These are phyloP conservation scores for Huntiella moniliformis DNA, from an alignment of 2,329 filamentous ascomycete genomes.

Conservation along the genomic window DNA sequence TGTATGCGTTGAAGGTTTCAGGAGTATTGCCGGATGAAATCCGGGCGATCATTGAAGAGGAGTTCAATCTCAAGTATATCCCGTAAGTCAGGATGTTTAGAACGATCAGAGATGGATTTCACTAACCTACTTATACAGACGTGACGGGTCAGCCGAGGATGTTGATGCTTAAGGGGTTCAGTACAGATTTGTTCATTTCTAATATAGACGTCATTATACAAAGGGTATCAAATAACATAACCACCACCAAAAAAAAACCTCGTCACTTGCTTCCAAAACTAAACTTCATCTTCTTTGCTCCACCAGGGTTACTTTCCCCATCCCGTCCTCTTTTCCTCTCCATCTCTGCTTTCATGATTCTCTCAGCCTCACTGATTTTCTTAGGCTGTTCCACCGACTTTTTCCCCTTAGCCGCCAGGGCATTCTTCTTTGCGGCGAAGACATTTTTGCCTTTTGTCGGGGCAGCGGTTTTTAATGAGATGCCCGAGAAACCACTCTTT, in stretches of 20 bases:
- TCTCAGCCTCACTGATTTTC: conserved; percentile 75
- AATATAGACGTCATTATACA: neutral
- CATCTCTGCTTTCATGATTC: conserved; percentile 75
- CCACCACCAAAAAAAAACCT: neutral
- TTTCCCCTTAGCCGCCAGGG: neutral
- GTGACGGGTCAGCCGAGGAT: conserved; percentile 37
- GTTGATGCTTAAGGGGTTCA: conserved; percentile 21
- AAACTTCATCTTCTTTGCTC: conserved; percentile 25
- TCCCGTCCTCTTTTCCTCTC: conserved; percentile 46
- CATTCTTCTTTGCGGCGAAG: conserved; percentile 26
- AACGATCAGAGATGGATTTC: too few species aligned
- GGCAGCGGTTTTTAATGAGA: conserved; percentile 44
- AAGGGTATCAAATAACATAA: neutral
- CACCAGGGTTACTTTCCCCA: conserved; percentile 20
- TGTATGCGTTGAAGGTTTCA: conserved; percentile 89
- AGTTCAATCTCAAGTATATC: conserved; percentile 45
- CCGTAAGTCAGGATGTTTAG: conserved; percentile 28
- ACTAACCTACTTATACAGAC: conserved; percentile 19
- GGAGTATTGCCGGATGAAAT: conserved; percentile 56
- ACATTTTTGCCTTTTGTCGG: conserved; percentile 53
- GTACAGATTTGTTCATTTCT: neutral
- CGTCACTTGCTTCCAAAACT: conserved; percentile 7
- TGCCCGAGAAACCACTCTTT: conserved; percentile 20
- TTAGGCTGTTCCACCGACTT: conserved; percentile 50
- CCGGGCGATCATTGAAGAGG: conserved; percentile 39